Percentiles rank a stretch among this genome's conserved stretches.
Evolutionary conservation across 2,329 filamentous ascomycete species (phyloP).

Genomic region (Scytalidium lignicola): DNA sequence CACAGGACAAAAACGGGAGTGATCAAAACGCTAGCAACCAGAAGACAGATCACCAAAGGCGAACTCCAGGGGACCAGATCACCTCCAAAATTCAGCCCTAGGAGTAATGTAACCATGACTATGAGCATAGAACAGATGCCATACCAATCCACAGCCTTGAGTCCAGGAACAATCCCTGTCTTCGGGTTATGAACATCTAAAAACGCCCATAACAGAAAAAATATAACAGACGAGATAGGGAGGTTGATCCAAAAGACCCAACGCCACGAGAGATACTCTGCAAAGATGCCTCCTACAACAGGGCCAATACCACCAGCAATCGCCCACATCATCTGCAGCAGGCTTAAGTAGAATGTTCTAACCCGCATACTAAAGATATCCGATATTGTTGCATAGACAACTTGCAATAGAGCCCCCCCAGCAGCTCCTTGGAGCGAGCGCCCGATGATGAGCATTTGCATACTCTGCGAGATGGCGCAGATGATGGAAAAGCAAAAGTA

Average conservation of each 20-base stretch:
- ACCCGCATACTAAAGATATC: constrained; percentile 42
- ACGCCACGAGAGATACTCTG: constrained; percentile 50
- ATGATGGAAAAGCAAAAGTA: constrained; percentile 45
- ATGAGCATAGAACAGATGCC: constrained; percentile 59
- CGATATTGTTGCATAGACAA: constrained; percentile 45
- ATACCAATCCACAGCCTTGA: constrained; percentile 51
- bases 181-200: constrained; percentile 57
- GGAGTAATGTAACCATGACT: constrained; percentile 62
- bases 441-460: constrained; percentile 40
- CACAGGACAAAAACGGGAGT: constrained; percentile 58
- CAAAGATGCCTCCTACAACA: constrained; percentile 58
- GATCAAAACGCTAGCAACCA: constrained; percentile 67
- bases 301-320: constrained; percentile 58
- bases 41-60: constrained; percentile 66
- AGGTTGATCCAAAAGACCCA: constrained; percentile 31
- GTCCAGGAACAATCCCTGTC: constrained; percentile 51
- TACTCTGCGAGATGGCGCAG: constrained; percentile 36
- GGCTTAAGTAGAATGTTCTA: constrained; percentile 47
- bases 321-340: constrained; percentile 63
- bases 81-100: constrained; percentile 67
- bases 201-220: constrained; percentile 52
- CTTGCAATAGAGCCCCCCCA: constrained; percentile 40
- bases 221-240: constrained; percentile 44
- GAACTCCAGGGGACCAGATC: constrained; percentile 59
- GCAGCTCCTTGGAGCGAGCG: constrained; percentile 45